Evolutionary conservation across 345 rosid species (phyloP), one percentile per base, ranked within the genome.

Genomic region (Euphorbia pulcherrima): DNA sequence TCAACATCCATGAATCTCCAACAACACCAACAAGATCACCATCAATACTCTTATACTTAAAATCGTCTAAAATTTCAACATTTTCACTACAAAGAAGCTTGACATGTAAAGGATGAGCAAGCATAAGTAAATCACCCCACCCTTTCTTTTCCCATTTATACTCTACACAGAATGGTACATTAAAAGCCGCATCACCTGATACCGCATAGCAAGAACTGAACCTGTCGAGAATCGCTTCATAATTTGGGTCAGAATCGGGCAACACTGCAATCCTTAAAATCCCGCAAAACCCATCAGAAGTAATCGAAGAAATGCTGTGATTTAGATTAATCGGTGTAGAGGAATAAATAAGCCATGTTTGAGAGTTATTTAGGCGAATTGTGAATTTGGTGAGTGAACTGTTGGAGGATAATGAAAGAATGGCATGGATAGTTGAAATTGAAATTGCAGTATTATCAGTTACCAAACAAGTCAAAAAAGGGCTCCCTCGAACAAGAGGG

Each of bases 71-170:
- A 64, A 94, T 86, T 27, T 75, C 79, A 26, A 83, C 39, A 52
- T 84, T 78, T 24, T 80, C 64, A 8, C 10, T 51, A 10, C 82
- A 72, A 53, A 94, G 71, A 70, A 94, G 82, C 74, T 79, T 81
- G 12, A 87, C 71, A 77, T 94, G 97, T 23, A 94, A 88, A 62
- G 97, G 96, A 70, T 94, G 99, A 6, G 99, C 97, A 18, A 94
- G 84, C 83, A 94, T 82, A 18, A 94, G 82, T 79, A 94, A 87
- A 83, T 91, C 85, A 68, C 96, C 99, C 80, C 88, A 88, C 27
- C 97, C 97, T 83, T 80, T 81, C 83, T 86, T 94, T 64, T 84
- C 90, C 92, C 93, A 94, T 62, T 83, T 83, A 64, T 91, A 94
- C 70, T 89, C 91, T 35, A 94, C 60, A 73, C 86, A 75, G 70